These are phyloP conservation scores for Echinosophora koreensis DNA, from an alignment of 306 rosid species.

Conservation along the genomic window DNA sequence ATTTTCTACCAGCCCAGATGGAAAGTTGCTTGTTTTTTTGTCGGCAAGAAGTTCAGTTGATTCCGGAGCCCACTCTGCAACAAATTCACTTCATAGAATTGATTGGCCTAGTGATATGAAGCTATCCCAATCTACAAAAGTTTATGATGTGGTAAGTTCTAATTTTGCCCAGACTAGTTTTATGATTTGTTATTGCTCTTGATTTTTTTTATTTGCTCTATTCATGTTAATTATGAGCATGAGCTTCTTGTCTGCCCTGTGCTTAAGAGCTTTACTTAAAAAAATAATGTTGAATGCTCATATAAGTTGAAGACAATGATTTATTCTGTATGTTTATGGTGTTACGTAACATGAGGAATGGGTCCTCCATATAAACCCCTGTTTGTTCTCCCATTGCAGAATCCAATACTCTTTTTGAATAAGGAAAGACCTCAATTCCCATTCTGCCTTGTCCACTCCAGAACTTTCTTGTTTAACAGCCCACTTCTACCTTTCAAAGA, in stretches of 20 bases:
- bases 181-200: constrained; percentile 31
- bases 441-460: too few relatives aligned
- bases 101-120: constrained; percentile 73
- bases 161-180: constrained; percentile 21
- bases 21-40: constrained; percentile 80
- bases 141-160: constrained; percentile 79
- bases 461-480: too few relatives aligned
- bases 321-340: constrained; percentile 17
- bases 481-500: too few relatives aligned
- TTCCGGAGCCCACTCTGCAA: constrained; percentile 89
- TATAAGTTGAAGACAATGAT: not conserved
- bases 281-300: constrained; percentile 18
- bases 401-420: too few relatives aligned
- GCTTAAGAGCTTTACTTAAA: constrained; percentile 14
- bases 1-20: constrained; percentile 85
- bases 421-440: too few relatives aligned
- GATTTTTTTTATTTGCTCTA: not conserved
- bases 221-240: constrained; percentile 6
- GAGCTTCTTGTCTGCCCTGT: constrained; percentile 26
- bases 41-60: constrained; percentile 85
- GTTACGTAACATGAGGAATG: not conserved
- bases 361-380: too few relatives aligned
- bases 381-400: too few relatives aligned
- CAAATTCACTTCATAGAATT: constrained; percentile 93
- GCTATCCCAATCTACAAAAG: constrained; percentile 52